Percentiles rank a stretch among this genome's conserved stretches.
These are phyloP conservation scores for Centella asiatica DNA, from an alignment of 129 eudicot genomes.

Conservation along the genomic window DNA sequence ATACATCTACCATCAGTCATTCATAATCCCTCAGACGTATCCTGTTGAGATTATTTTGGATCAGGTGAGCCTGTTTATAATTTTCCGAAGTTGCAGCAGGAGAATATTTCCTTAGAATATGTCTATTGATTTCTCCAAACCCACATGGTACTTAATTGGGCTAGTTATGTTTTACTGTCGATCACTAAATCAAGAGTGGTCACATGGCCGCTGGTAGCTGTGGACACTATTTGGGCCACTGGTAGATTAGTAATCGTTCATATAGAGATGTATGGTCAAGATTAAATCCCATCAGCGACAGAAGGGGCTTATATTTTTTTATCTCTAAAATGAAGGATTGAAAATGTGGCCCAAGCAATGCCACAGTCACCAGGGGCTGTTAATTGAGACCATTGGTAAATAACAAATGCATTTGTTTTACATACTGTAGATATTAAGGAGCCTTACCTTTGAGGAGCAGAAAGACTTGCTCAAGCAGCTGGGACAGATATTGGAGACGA, in stretches of 20 bases:
- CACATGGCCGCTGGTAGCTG: too few species aligned
- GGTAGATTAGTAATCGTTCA: too few species aligned
- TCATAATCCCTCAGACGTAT: conserved; percentile 65
- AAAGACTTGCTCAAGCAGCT: conserved; percentile 39
- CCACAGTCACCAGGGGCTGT: too few species aligned
- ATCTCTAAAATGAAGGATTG: too few species aligned
- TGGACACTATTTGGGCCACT: too few species aligned
- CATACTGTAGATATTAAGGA: conserved; percentile 13
- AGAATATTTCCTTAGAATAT: neutral
- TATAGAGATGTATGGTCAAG: too few species aligned
- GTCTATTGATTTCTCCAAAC: neutral
- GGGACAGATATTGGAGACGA: conserved; percentile 44
- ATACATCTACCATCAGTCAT: conserved; percentile 86
- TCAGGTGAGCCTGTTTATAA: conserved; percentile 39
- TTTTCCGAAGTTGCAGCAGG: neutral
- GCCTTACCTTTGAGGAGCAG: conserved; percentile 66
- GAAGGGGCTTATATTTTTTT: too few species aligned
- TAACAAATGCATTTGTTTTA: too few species aligned
- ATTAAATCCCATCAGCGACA: too few species aligned
- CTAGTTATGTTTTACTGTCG: neutral
- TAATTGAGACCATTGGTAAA: too few species aligned
- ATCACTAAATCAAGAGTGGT: neutral
- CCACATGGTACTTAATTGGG: neutral
- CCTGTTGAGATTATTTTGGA: conserved; percentile 81
- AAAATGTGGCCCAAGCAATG: too few species aligned